phyloP scores from a whole-genome alignment of 352 stramenopile species.

The Phytopythium kandeliae region DNA sequence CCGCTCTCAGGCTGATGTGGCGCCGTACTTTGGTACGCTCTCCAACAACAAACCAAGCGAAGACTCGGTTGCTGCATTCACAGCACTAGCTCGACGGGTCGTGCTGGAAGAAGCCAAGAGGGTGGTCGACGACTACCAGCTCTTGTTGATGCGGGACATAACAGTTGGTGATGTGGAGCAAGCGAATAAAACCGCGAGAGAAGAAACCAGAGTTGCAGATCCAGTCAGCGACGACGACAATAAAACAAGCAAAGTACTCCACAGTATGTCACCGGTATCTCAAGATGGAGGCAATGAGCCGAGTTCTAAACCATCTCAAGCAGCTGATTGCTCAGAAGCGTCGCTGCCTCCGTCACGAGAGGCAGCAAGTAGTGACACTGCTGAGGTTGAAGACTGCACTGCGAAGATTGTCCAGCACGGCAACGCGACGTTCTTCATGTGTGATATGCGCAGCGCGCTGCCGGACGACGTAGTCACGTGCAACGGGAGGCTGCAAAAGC shows the following conservation, averaged over 20 bases:
- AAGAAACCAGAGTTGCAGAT: too few species aligned
- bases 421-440: slow-evolving; percentile 60
- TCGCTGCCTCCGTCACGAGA: neutral
- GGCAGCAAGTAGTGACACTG: neutral
- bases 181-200: too few species aligned
- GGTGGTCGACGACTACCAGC: slow-evolving; percentile 53
- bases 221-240: neutral
- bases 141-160: slow-evolving; percentile 25
- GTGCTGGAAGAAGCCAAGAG: slow-evolving; percentile 43
- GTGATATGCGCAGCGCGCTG: slow-evolving; percentile 36
- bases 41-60: neutral
- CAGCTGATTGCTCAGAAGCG: neutral
- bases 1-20: slow-evolving; percentile 45
- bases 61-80: neutral
- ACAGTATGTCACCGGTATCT: neutral
- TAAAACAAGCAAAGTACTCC: neutral
- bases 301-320: neutral
- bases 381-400: slow-evolving; percentile 2
- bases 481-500: slow-evolving; percentile 44
- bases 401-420: slow-evolving; percentile 34
- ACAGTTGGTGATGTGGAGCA: neutral
- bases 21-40: slow-evolving; percentile 37
- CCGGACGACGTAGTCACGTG: slow-evolving; percentile 50
- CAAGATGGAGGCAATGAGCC: neutral
- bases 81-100: slow-evolving; percentile 17